Conservation (phyloP, 768 basidiomycete genomes). For the Russula emetica region DNA sequence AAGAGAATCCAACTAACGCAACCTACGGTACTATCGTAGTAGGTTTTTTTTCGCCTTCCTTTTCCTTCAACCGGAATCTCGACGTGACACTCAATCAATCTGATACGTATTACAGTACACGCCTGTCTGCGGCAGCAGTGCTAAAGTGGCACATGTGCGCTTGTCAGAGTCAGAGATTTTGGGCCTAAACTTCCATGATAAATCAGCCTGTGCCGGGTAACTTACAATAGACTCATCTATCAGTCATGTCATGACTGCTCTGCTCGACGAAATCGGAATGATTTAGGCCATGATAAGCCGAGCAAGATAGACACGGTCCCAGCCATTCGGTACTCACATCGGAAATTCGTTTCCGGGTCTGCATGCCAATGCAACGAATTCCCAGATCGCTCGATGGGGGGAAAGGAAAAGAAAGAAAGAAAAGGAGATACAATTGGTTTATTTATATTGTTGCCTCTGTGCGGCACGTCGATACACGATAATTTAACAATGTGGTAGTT, state of each 20-base stretch:
- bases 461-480: slow-evolving; percentile 22
- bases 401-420: background rate
- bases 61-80: no score
- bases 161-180: background rate
- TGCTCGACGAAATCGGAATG: no score
- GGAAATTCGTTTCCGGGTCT: background rate
- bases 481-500: slow-evolving; percentile 17
- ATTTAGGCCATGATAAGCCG: no score
- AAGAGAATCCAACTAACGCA: no score
- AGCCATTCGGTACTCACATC: background rate
- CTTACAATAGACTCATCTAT: background rate
- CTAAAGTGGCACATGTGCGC: background rate
- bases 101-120: no score
- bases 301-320: no score
- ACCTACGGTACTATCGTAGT: no score
- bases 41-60: no score
- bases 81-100: no score
- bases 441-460: slow-evolving; percentile 12
- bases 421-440: slow-evolving; percentile 18
- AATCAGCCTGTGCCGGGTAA: no score
- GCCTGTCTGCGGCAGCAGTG: background rate
- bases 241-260: background rate
- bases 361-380: background rate
- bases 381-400: slow-evolving; percentile 5
- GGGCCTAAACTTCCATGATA: no score